Base-by-base conservation (phyloP, 345 rosid genomes). In the Moringa oleifera region DNA sequence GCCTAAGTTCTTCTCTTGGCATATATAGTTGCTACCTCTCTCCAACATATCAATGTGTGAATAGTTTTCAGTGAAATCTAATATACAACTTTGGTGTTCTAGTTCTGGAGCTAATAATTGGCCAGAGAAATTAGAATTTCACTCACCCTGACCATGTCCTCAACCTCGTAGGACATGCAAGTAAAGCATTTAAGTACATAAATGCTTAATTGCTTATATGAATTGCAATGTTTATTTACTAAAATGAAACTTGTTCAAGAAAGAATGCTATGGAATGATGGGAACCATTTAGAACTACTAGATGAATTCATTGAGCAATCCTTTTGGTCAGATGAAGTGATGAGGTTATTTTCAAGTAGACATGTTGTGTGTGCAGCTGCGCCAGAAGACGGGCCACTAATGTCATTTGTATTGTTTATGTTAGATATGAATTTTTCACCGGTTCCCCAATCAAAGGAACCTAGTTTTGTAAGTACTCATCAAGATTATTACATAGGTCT, bases 291-390 rank as follows among this genome's bases (percentile, higher is more conserved):
- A 7, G 53, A 69, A 41, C 60, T 78, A 53, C 63, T 72, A 41
- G 79, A 75, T 66, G 73, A 76, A 4, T 17, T 1, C 0, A 19
- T 71, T 23, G 68, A 10, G n/a, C 67, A 75, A 25, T 62, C 72
- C 22, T 65, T 15, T 57, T 55, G 61, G 0, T 21, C 28, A 47
- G 56, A 68, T 23, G 77, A 78, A 59, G 75, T 70, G 24, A 11
- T 24, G 20, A 73, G 67, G 19, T 79, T n/a, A 78, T 49, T 61
- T 74, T n/a, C 79, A 79, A 28, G 37, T 79, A 18, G 81, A 76
- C 8, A 59, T 82, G 24, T 53, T 81, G 18, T 81, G 86, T 24
- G 81, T 82, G 25, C 80, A 79, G 68, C 63, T 63, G 51, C 59
- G 24, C 41, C 81, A 31, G 58, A 53, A 9, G 80, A 77, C 22